These are phyloP conservation scores for Hypsizygus ulmarius DNA, from an alignment of 1,284 basidiomycete genomes.

Conservation along the genomic window DNA sequence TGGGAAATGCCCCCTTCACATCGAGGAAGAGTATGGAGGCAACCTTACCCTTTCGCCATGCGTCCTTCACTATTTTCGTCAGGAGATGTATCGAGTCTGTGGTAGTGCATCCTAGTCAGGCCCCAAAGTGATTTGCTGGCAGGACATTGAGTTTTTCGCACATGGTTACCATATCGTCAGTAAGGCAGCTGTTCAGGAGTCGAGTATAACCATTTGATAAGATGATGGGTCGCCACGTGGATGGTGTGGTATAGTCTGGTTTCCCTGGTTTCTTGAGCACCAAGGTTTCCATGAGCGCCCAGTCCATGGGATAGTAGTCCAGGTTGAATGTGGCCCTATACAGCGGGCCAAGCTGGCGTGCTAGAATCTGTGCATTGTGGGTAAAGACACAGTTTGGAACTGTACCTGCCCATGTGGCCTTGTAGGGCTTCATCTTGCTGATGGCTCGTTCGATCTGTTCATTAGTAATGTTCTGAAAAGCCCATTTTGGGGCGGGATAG, in stretches of 20 bases:
- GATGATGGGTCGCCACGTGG: conserved; percentile 31
- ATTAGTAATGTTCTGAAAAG: conserved; percentile 16
- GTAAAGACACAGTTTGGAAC: conserved; percentile 33
- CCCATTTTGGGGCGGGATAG: conserved; percentile 17
- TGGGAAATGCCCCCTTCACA: conserved; percentile 34
- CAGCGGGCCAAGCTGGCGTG: conserved; percentile 22
- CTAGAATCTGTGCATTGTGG: conserved; percentile 17
- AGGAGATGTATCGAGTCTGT: conserved; percentile 34
- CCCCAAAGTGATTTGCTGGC: conserved; percentile 32
- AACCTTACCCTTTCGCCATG: conserved; percentile 28
- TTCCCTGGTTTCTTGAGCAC: conserved; percentile 31
- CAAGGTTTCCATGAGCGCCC: conserved; percentile 8
- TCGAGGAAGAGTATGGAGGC: conserved; percentile 33
- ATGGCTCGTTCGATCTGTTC: neutral
- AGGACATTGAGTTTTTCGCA: conserved; percentile 26
- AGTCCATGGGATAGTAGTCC: conserved; percentile 18
- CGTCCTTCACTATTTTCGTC: conserved; percentile 26
- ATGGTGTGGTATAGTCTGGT: conserved; percentile 24
- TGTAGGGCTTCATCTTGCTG: conserved; percentile 24
- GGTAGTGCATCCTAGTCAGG: conserved; percentile 31
- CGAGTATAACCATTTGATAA: conserved; percentile 26
- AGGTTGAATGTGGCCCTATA: conserved; percentile 23
- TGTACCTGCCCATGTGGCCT: conserved; percentile 30
- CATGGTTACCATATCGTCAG: conserved; percentile 23
- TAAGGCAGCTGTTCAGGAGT: conserved; percentile 25